Percentiles rank a stretch among this genome's conserved stretches.
phyloP scores from a whole-genome alignment of 2,329 filamentous ascomycete species.

The Blastomyces parvus region DNA sequence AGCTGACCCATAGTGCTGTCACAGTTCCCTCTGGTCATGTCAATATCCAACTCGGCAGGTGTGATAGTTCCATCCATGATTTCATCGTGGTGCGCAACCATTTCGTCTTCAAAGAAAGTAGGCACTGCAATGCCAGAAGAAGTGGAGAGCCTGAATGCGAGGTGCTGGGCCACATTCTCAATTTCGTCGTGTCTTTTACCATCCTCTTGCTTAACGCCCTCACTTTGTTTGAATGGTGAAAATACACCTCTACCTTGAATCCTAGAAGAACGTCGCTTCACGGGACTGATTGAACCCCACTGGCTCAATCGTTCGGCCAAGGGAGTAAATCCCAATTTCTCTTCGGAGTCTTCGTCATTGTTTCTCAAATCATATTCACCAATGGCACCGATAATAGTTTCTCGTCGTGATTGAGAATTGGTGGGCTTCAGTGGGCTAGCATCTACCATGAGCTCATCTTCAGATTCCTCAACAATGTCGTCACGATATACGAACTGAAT shows the following conservation, averaged over 20 bases:
- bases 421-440: conserved; percentile 12
- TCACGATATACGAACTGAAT: conserved; percentile 17
- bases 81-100: conserved; percentile 39
- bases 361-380: background rate
- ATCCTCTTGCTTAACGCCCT: background rate
- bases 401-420: background rate
- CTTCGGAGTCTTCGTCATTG: conserved; percentile 2
- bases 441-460: conserved; percentile 21
- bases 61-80: conserved; percentile 22
- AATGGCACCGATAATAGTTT: conserved; percentile 15
- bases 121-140: conserved; percentile 27
- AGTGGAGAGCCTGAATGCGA: conserved; percentile 15
- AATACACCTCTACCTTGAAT: conserved; percentile 28
- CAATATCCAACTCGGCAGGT: conserved; percentile 23
- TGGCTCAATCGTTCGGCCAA: conserved; percentile 52
- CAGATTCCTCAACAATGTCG: conserved; percentile 19
- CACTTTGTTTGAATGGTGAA: conserved; percentile 18
- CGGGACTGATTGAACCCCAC: conserved; percentile 55
- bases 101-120: conserved; percentile 55
- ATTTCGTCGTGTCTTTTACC: background rate
- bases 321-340: conserved; percentile 51
- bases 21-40: conserved; percentile 25
- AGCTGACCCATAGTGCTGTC: conserved; percentile 6
- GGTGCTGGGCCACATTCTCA: conserved; percentile 8
- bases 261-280: conserved; percentile 26